Conservation (phyloP, 139 green algal genomes). For the Marvania coccoides region DNA sequence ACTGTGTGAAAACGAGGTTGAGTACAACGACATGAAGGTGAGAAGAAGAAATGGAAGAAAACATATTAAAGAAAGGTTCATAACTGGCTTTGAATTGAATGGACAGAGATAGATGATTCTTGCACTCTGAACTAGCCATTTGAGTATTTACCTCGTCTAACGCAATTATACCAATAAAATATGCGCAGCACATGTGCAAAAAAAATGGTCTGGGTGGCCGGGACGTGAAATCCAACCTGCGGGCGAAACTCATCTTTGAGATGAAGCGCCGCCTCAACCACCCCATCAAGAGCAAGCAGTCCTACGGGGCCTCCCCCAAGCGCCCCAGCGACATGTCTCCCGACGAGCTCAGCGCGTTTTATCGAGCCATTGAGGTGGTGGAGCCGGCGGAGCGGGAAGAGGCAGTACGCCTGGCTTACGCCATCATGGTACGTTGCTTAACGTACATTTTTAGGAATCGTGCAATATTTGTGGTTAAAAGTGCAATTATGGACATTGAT, state of each 20-base stretch:
- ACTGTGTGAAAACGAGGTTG: constrained; percentile 27
- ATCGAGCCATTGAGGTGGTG: neutral
- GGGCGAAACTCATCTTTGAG: constrained; percentile 18
- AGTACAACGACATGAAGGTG: constrained; percentile 33
- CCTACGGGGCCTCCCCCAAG: neutral
- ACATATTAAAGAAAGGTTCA: too few species aligned
- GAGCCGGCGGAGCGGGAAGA: neutral
- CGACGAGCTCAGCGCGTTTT: neutral
- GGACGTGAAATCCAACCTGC: constrained; percentile 27
- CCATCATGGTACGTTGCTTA: too few species aligned
- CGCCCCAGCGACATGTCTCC: neutral
- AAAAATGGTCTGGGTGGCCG: constrained; percentile 14
- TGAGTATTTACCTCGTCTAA: neutral
- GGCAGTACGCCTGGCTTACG: constrained; percentile 1
- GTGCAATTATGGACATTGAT: too few species aligned
- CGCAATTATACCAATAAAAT: neutral
- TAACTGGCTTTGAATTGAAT: neutral
- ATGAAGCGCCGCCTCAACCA: neutral
- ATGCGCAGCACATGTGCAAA: constrained; percentile 17
- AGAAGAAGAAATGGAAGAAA: too few species aligned
- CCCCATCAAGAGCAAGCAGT: neutral
- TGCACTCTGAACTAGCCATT: too few species aligned
- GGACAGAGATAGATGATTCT: too few species aligned
- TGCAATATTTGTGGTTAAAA: too few species aligned
- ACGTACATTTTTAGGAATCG: too few species aligned